These are phyloP conservation scores for Darksidea phi DNA, from an alignment of 495 filamentous ascomycete species.

Conservation along the genomic window DNA sequence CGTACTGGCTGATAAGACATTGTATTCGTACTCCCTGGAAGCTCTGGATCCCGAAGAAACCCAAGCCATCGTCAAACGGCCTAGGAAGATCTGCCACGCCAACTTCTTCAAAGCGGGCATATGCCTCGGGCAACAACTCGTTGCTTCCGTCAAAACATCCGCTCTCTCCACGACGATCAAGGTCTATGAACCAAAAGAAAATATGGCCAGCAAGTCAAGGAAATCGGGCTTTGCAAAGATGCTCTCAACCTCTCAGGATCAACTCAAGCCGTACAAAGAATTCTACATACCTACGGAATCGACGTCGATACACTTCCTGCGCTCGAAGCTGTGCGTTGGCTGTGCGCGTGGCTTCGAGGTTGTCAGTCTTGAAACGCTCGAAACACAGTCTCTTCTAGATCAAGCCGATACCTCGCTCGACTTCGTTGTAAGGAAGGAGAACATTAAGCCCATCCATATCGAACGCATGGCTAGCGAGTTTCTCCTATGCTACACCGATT, in stretches of 20 bases:
- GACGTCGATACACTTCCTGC: constrained; percentile 93
- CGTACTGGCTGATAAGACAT: constrained; percentile 87
- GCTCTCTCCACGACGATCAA: constrained; percentile 92
- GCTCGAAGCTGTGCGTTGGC: constrained; percentile 93
- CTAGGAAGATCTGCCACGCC: constrained; percentile 97
- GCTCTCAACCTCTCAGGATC: constrained; percentile 90
- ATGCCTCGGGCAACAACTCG: constrained; percentile 88
- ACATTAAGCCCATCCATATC: constrained; percentile 94
- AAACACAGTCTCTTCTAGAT: constrained; percentile 94
- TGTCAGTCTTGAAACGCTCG: constrained; percentile 92
- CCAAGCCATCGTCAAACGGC: constrained; percentile 71
- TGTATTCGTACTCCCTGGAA: constrained; percentile 81
- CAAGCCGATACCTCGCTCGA: constrained; percentile 98
- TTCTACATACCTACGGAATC: constrained; percentile 98
- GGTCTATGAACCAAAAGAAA: constrained; percentile 94
- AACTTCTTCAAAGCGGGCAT: constrained; percentile 98
- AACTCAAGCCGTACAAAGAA: constrained; percentile 95
- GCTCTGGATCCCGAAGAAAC: constrained; percentile 79
- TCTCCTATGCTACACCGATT: constrained; percentile 95
- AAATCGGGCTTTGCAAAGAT: constrained; percentile 91
- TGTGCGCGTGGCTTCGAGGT: constrained; percentile 96
- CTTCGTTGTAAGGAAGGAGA: constrained; percentile 90
- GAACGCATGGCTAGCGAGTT: constrained; percentile 96
- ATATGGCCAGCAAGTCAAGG: constrained; percentile 80
- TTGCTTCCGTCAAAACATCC: constrained; percentile 90